Conservation (phyloP, 192 early-diverging fungal species). For the Bifiguratus adelaidae region DNA sequence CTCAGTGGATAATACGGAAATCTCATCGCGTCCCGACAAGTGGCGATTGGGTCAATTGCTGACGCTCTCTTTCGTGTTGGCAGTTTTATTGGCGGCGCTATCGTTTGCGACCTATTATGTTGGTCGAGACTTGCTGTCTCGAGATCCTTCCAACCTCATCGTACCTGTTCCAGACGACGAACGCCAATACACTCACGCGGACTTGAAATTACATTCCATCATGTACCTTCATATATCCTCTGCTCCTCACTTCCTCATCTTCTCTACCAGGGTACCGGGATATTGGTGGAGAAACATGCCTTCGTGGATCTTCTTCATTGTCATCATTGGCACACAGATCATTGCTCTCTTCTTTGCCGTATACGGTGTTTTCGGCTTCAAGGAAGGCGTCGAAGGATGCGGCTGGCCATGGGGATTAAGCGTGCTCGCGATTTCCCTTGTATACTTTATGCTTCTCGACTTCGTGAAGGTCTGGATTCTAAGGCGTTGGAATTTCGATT, state of each 20-base stretch:
- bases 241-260: slow-evolving; percentile 79
- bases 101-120: slow-evolving; percentile 79
- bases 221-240: slow-evolving; percentile 91
- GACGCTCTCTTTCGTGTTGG: slow-evolving; percentile 68
- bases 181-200: slow-evolving; percentile 14
- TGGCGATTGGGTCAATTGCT: slow-evolving; percentile 88
- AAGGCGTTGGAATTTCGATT: slow-evolving; percentile 71
- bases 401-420: slow-evolving; percentile 54
- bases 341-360: slow-evolving; percentile 72
- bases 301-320: slow-evolving; percentile 49
- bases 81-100: slow-evolving; percentile 57
- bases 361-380: slow-evolving; percentile 38
- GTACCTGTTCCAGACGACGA: too few relatives aligned
- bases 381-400: slow-evolving; percentile 30
- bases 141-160: slow-evolving; percentile 8
- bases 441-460: slow-evolving; percentile 68
- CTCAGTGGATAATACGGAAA: slow-evolving; percentile 83
- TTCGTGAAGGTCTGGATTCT: slow-evolving; percentile 70
- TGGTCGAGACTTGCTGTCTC: slow-evolving; percentile 47
- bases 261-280: slow-evolving; percentile 68
- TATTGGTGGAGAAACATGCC: slow-evolving; percentile 78
- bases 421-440: slow-evolving; percentile 56
- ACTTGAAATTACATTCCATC: slow-evolving; percentile 70
- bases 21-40: slow-evolving; percentile 82
- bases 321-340: slow-evolving; percentile 75